phyloP scores from a whole-genome alignment of 768 basidiomycete species.

The Suillus sp. region DNA sequence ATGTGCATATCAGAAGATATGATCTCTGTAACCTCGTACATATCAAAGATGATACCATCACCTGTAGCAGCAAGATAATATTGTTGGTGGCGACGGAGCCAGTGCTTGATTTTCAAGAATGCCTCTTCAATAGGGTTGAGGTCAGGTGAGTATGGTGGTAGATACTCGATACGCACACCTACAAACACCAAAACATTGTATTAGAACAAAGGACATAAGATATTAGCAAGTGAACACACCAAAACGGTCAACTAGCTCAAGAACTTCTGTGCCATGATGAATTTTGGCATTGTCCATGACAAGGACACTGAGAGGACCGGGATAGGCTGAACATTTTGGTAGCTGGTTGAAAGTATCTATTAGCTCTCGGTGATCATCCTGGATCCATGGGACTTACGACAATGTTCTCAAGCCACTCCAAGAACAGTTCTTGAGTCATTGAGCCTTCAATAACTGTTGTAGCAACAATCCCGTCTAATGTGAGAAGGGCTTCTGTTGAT shows the following conservation, averaged over 20 bases:
- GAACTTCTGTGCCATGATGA: slow-evolving; percentile 37
- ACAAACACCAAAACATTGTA: background rate
- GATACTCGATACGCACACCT: too few species aligned
- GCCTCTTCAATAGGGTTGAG: slow-evolving; percentile 43
- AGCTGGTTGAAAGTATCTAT: slow-evolving; percentile 23
- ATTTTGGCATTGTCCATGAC: slow-evolving; percentile 43
- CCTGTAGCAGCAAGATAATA: slow-evolving; percentile 10
- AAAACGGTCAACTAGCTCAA: slow-evolving; percentile 21
- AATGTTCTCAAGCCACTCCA: too few species aligned
- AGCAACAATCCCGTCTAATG: too few species aligned
- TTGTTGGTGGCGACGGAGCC: slow-evolving; percentile 25
- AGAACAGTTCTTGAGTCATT: too few species aligned
- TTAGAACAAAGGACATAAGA: background rate
- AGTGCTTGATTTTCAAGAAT: slow-evolving; percentile 39
- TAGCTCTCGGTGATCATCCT: slow-evolving; percentile 33
- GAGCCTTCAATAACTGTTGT: too few species aligned
- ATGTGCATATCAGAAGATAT: slow-evolving; percentile 28
- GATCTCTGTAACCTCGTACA: slow-evolving; percentile 29
- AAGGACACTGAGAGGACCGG: slow-evolving; percentile 37
- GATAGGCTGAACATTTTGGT: slow-evolving; percentile 36
- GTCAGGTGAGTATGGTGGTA: slow-evolving; percentile 43
- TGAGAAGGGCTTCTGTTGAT: too few species aligned
- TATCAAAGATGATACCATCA: slow-evolving; percentile 28
- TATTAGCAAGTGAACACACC: slow-evolving; percentile 12
- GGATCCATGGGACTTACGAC: too few species aligned